Conservation (phyloP, 1,284 basidiomycete species). For the Malassezia dermatis region DNA sequence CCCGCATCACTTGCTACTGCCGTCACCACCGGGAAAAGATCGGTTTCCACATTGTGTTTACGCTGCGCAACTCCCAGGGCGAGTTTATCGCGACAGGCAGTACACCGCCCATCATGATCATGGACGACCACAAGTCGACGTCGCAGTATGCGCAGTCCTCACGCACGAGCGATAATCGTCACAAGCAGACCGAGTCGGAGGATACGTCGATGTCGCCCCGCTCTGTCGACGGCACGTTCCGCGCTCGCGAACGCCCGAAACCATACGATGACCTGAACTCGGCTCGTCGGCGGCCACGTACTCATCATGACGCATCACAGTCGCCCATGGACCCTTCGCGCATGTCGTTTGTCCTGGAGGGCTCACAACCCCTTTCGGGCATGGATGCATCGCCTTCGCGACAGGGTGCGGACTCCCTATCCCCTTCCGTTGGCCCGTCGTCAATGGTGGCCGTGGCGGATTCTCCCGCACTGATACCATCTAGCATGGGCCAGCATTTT, state of each 20-base stretch:
- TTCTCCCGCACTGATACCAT: neutral
- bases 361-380: neutral
- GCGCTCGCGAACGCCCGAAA: slow-evolving; percentile 25
- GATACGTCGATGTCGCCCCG: slow-evolving; percentile 14
- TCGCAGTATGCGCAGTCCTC: neutral
- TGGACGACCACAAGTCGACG: slow-evolving; percentile 79
- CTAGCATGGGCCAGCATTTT: neutral
- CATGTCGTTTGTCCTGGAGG: slow-evolving; percentile 9
- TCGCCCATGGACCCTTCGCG: neutral
- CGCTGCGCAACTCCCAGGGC: slow-evolving; percentile 69
- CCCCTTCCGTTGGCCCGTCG: neutral
- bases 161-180: neutral
- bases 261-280: slow-evolving; percentile 27
- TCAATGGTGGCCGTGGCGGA: neutral
- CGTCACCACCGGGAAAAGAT: slow-evolving; percentile 95
- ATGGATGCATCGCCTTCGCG: neutral
- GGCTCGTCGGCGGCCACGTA: slow-evolving; percentile 20
- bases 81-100: slow-evolving; percentile 70
- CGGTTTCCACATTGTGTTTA: slow-evolving; percentile 84
- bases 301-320: neutral
- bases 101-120: slow-evolving; percentile 82
- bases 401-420: neutral
- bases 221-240: slow-evolving; percentile 2
- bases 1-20: slow-evolving; percentile 96
- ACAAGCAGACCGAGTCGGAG: neutral